Base-by-base conservation (phyloP, 1,139 yeast genomes). In the Torulaspora pretoriensis region DNA sequence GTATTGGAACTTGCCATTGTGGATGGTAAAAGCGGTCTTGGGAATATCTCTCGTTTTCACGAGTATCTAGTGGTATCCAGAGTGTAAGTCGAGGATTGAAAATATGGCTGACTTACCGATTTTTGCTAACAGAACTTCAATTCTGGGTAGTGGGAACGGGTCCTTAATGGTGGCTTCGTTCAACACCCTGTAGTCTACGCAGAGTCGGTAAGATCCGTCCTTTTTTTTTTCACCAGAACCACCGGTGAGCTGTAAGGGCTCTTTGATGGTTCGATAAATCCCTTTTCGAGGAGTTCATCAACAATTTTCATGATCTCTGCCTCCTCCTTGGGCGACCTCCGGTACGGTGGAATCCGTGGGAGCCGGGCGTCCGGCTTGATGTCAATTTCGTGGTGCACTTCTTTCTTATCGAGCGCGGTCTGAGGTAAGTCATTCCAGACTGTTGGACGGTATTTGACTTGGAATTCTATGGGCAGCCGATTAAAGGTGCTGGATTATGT, bases 171-270 rank as follows among this genome's bases (percentile, higher is more conserved):
- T 32, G 4, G 35, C 26, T 22, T 22, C 27, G 12, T 22, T 32
- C 2, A 32, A 27, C 2, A 32, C 35, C 19, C 26, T 22, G 13
- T 32, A 32, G 12, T 32, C 35, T 7, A 32, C 26, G 35, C 35
- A 32, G 12, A 17, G 24, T 24, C 35, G 27, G 42, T 50, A 60
- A 10, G 54, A 23, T 2, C 48, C 51, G 37, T 59, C 63, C 30
- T 50, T 50, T 45, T 56, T 59, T 34, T 49, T 34, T 49, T 50
- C 13, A 54, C 56, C 26, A 54, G 38, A 4, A 54, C 48, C 14
- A 55, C 45, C 1, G 57, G 54, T 5, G 57, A 51, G 17, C 55
- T 46, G 27, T 39, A 49, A 3, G 56, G 56, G 7, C 53, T 35
- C 23, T 38, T 43, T 2, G 56, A 54, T 31, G 22, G 22, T 5